These are phyloP conservation scores for Cyathus striatus DNA, from an alignment of 768 basidiomycete genomes.

Conservation along the genomic window DNA sequence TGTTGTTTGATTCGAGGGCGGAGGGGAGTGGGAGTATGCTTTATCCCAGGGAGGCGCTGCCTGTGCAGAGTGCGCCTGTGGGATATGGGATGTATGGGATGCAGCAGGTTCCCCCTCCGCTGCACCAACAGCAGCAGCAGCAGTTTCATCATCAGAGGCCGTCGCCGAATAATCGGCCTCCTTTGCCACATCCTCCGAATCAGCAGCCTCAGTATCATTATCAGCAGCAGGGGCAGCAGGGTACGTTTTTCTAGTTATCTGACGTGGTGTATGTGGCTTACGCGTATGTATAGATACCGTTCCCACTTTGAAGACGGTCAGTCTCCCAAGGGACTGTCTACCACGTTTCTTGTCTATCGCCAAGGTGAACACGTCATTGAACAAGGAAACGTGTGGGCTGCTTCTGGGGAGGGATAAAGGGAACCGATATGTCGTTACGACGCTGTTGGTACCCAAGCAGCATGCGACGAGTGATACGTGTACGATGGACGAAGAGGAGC, in stretches of 20 bases:
- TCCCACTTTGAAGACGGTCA: conserved; percentile 54
- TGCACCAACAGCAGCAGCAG: neutral
- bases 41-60: no score
- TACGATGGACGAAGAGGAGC: conserved; percentile 86
- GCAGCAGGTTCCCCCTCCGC: no score
- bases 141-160: conserved; percentile 3
- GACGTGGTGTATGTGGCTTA: no score
- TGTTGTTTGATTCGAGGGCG: no score
- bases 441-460: conserved; percentile 84
- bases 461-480: conserved; percentile 89
- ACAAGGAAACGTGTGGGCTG: conserved; percentile 84
- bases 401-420: conserved; percentile 67
- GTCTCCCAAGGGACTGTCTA: conserved; percentile 70
- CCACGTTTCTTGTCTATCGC: conserved; percentile 75
- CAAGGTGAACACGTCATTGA: conserved; percentile 67
- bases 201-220: conserved; percentile 13
- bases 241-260: no score
- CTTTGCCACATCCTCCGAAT: conserved; percentile 17
- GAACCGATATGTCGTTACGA: conserved; percentile 67
- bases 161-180: conserved; percentile 11
- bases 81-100: no score
- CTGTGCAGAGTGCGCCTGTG: no score
- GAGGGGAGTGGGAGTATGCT: no score
- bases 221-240: conserved; percentile 12
- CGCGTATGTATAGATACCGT: conserved; percentile 17